phyloP scores from a whole-genome alignment of 306 rosid species.

The Quillaja saponaria region DNA sequence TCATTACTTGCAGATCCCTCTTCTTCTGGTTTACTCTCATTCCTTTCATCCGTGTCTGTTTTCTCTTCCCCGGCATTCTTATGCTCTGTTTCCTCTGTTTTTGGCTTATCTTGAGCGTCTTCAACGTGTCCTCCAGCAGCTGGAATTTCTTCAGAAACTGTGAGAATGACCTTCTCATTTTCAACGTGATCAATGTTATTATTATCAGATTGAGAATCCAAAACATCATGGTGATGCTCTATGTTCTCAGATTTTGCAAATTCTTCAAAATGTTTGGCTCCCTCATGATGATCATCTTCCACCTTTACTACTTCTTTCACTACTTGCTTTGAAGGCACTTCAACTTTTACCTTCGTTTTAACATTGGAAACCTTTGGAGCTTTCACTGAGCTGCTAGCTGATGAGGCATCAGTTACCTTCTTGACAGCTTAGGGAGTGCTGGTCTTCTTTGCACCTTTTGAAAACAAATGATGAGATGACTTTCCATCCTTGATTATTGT shows the following conservation, averaged over 20 bases:
- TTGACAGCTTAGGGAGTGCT: constrained; percentile 15
- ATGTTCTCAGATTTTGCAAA: constrained; percentile 2
- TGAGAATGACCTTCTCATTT: constrained; percentile 30
- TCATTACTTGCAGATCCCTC: constrained; percentile 26
- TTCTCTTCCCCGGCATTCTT: constrained; percentile 25
- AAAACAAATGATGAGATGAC: background rate
- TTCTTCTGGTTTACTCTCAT: constrained; percentile 31
- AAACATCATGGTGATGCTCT: constrained; percentile 19
- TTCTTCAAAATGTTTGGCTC: constrained; percentile 22
- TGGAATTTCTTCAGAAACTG: constrained; percentile 22
- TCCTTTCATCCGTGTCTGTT: constrained; percentile 26
- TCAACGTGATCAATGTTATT: constrained; percentile 14
- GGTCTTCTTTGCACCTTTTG: constrained; percentile 37
- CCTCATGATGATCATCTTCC: constrained; percentile 24
- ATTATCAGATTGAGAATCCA: constrained; percentile 15
- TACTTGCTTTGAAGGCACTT: constrained; percentile 25
- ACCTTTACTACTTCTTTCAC: constrained; percentile 16
- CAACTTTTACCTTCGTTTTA: constrained; percentile 29
- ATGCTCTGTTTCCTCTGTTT: constrained; percentile 7
- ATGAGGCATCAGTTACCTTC: constrained; percentile 30
- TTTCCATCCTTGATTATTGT: constrained; percentile 31
- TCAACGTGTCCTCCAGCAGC: background rate
- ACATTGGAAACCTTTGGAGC: constrained; percentile 15
- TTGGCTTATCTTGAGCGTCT: background rate
- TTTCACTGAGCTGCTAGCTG: constrained; percentile 12